Evolutionary conservation across 1,284 basidiomycete species (phyloP), one percentile per base, ranked within the genome.

Genomic region (Bjerkandera adusta): DNA sequence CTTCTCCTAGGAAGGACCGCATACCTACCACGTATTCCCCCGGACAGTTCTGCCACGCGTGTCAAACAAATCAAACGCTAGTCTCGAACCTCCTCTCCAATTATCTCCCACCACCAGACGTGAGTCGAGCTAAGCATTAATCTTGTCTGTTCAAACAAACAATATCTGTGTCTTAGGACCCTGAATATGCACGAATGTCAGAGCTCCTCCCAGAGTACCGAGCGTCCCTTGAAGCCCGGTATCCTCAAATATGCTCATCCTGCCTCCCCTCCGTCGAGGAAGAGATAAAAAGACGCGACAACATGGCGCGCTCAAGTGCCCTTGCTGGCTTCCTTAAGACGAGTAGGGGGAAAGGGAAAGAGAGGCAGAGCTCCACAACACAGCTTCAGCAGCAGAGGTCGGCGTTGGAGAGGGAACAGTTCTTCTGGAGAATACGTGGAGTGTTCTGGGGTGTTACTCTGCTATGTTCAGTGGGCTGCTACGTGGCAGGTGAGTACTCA

Each of bases 11-110:
- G 57, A 86, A 79, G 58, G 79, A 85, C 60, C 76, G 79, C 21
- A 65, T 89, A 18, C 84, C 81, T 3, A 76, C 79, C 20, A 61
- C 72, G 40, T 83, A 82, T 55, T 70, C 75, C 32, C 72, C 68
- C 39, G 67, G 73, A 2, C 75, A 82, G 3, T 94, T 95, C 71
- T 97, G 93, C 64, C 83, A 85, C 54, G 80, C 79, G 10, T 96
- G 93, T 63, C 80, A 87, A 52, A 89, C 89, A n/a, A 96, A 96
- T 66, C 90, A 96, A 61, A 85, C 82, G 66, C 76, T 97, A 24
- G 73, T 92, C 43, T 73, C 91, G 52, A 90, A 93, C 62, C 75
- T 97, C 44, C 69, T 96, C 22, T 89, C 91, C 4, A 92, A 89
- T 55, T 97, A 95, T 62, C 76, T 95, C 0, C 92, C 92, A 39